Conservation (phyloP, 108 stramenopile species). For the Epithemia pelagica region DNA sequence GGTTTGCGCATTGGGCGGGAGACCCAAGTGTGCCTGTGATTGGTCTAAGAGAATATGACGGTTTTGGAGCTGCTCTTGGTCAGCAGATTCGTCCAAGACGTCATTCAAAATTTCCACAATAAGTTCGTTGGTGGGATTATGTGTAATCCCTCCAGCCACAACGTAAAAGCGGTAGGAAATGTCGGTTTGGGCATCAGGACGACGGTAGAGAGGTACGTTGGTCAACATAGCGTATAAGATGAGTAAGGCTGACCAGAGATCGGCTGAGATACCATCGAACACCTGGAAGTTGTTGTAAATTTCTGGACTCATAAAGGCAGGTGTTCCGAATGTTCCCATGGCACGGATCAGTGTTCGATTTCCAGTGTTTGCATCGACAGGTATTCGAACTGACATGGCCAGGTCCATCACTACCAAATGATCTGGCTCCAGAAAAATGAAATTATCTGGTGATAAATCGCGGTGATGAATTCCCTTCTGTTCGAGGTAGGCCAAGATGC, state of each 20-base stretch:
- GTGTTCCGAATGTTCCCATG: conserved; percentile 50
- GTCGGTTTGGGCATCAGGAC: conserved; percentile 16
- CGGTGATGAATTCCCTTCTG: conserved; percentile 43
- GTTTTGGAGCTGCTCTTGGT: not conserved
- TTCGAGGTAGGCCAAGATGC: conserved; percentile 33
- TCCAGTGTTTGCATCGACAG: conserved; percentile 13
- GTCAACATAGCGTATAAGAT: conserved; percentile 78
- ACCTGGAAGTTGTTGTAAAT: conserved; percentile 25
- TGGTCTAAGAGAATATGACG: conserved; percentile 7
- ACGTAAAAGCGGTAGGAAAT: conserved; percentile 33
- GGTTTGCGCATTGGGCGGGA: conserved; percentile 19
- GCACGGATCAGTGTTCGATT: conserved; percentile 6
- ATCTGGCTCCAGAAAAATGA: conserved; percentile 40
- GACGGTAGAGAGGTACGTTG: conserved; percentile 32
- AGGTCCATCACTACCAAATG: conserved; percentile 48
- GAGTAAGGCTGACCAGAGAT: conserved; percentile 80
- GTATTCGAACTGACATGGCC: conserved; percentile 68
- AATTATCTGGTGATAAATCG: conserved; percentile 62
- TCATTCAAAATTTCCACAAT: conserved; percentile 25
- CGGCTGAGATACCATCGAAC: conserved; percentile 65
- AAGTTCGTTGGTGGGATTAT: conserved; percentile 26
- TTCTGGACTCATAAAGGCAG: conserved; percentile 65
- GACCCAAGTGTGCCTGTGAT: conserved; percentile 16
- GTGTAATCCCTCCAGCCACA: conserved; percentile 25
- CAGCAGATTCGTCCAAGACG: not conserved